A percentile compares a stretch with the other conserved stretches of the same genome.
Evolutionary conservation across 2,329 filamentous ascomycete species (phyloP).

Genomic region (Pseudopithomyces chartarum): DNA sequence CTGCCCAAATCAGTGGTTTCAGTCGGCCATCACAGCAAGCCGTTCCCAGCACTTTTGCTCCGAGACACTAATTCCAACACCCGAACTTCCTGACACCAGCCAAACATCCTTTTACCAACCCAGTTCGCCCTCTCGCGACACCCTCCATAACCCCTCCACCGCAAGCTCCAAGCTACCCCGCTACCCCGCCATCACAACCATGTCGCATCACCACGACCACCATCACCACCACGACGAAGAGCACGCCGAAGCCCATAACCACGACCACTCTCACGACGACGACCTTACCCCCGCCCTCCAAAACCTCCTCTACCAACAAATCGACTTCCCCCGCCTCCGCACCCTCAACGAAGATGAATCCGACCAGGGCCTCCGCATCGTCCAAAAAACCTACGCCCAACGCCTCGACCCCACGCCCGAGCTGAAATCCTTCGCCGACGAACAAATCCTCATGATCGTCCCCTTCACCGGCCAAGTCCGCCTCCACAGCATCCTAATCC

Average conservation of each 20-base stretch:
- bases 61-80: neutral
- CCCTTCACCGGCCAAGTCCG: conserved; percentile 97
- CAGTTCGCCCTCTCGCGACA: neutral
- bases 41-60: neutral
- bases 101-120: neutral
- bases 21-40: conserved; percentile 4
- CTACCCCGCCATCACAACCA: conserved; percentile 30
- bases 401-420: conserved; percentile 73
- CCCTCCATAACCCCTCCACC: neutral
- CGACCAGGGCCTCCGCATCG: conserved; percentile 72
- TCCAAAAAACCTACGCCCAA: conserved; percentile 91
- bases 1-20: conserved; percentile 11
- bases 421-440: conserved; percentile 83
- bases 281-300: conserved; percentile 92
- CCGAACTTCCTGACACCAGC: too few species aligned
- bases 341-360: conserved; percentile 81
- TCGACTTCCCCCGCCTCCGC: conserved; percentile 82
- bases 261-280: conserved; percentile 83
- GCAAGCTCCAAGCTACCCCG: conserved; percentile 34
- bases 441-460: conserved; percentile 90
- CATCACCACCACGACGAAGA: conserved; percentile 49
- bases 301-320: conserved; percentile 86
- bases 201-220: conserved; percentile 35
- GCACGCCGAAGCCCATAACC: conserved; percentile 60
- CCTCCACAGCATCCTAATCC: conserved; percentile 85